These are phyloP conservation scores for Talaromyces stipitatus DNA, from an alignment of 495 filamentous ascomycete genomes.

Conservation along the genomic window DNA sequence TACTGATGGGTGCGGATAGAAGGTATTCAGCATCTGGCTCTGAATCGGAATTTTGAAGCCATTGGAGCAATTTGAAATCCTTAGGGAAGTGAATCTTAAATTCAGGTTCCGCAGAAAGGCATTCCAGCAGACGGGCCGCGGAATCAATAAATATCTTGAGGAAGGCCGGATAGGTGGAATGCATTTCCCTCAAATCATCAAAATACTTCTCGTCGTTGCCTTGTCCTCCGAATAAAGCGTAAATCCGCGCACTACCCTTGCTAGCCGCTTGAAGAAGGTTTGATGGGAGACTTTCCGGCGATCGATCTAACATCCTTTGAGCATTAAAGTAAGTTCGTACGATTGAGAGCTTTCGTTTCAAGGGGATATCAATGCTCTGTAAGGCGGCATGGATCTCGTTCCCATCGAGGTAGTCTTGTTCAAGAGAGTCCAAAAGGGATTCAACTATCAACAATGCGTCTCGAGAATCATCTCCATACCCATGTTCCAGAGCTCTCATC, in stretches of 20 bases:
- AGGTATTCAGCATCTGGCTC: slow-evolving; percentile 94
- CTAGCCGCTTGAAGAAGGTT: slow-evolving; percentile 47
- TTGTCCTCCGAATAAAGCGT: slow-evolving; percentile 91
- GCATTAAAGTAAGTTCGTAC: too few species aligned
- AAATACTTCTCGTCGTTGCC: slow-evolving; percentile 99
- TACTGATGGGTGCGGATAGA: slow-evolving; percentile 90
- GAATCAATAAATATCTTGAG: slow-evolving; percentile 73
- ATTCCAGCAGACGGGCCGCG: slow-evolving; percentile 73
- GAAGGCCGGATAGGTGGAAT: slow-evolving; percentile 81
- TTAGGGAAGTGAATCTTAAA: slow-evolving; percentile 93
- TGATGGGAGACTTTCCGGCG: too few species aligned
- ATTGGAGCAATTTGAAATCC: slow-evolving; percentile 85
- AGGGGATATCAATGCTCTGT: too few species aligned
- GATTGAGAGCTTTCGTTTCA: too few species aligned
- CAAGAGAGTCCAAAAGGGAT: too few species aligned
- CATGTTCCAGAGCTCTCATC: too few species aligned
- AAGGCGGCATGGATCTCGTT: too few species aligned
- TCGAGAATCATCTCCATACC: too few species aligned
- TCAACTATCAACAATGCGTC: too few species aligned
- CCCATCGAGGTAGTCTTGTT: too few species aligned
- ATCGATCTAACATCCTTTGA: too few species aligned
- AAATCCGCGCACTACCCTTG: slow-evolving; percentile 69
- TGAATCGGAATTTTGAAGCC: slow-evolving; percentile 77
- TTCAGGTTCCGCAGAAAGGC: slow-evolving; percentile 70
- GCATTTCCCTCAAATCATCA: slow-evolving; percentile 86